Evolutionary conservation across 805 yeast genomes (phyloP), one percentile per base, ranked within the genome.

Genomic region (Candida stauntonica): DNA sequence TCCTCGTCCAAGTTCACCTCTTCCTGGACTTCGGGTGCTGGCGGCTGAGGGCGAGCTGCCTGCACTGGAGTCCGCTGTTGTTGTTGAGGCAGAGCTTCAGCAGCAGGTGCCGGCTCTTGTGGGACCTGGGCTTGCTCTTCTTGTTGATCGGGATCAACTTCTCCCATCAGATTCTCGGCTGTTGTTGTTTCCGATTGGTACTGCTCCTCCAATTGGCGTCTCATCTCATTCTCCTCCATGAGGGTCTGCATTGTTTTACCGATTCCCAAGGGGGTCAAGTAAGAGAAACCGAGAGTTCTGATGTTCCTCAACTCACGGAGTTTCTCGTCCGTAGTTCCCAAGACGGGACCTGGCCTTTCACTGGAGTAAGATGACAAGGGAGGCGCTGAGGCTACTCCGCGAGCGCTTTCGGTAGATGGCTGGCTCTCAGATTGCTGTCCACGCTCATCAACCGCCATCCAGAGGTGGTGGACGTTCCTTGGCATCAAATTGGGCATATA

Each of bases 181-280:
- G 60, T 50, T 4, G 57, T 46, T 1, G 47, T 46, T 13, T 52
- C 51, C 5, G 39, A 38, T 11, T 47, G 48, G 31, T 35, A 35
- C 29, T 53, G 57, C 30, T 55, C 63, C 21, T 54, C 54, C 46
- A 55, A 41, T 27, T 52, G 60, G 29, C 49, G 45, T 36, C 47
- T 54, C 37, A 55, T 38, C 23, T 53, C 51, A 5, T 39, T 38
- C 31, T 62, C 65, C 26, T 63, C 64, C 8, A 49, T 34, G 16
- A 66, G 37, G 26, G 62, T 66, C 26, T 58, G 58, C 70, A 78
- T 65, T 1, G 85, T 81, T 54, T 70, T 75, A 3, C 67, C 64
- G 8, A 78, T 51, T 0, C 87, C 88, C 9, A 81, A 67, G 0
- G 88, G 87, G 31, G 64, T 64, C 39, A 82, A 52, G 38, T 63